These are phyloP conservation scores for Ascosphaera pollenicola DNA, from an alignment of 2,329 filamentous ascomycete species.

Conservation along the genomic window DNA sequence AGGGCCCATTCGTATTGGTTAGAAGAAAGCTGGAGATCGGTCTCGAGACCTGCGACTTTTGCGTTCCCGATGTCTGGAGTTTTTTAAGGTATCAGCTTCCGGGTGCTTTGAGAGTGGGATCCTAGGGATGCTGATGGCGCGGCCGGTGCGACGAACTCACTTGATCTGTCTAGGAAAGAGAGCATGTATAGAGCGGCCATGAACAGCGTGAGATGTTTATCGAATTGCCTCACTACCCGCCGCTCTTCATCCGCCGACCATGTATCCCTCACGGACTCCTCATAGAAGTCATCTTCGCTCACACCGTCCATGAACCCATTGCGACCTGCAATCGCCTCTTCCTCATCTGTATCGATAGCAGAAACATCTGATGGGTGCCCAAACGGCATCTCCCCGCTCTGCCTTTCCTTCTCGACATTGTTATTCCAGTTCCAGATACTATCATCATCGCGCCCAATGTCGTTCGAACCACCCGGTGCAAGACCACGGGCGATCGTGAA, in stretches of 20 bases:
- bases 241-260: slow-evolving; percentile 44
- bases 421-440: neutral
- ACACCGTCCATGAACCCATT: slow-evolving; percentile 3
- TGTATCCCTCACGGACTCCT: slow-evolving; percentile 11
- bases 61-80: slow-evolving; percentile 35
- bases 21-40: slow-evolving; percentile 31
- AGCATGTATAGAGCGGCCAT: slow-evolving; percentile 66
- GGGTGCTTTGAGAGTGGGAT: neutral
- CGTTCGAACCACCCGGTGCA: neutral
- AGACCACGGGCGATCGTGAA: neutral
- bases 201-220: slow-evolving; percentile 56
- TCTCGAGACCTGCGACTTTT: slow-evolving; percentile 34
- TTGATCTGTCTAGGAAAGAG: slow-evolving; percentile 68
- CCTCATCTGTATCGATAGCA: neutral
- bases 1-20: slow-evolving; percentile 39
- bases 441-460: neutral
- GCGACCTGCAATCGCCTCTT: neutral
- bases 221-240: slow-evolving; percentile 50
- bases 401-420: neutral
- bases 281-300: neutral
- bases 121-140: neutral
- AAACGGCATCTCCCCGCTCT: too few species aligned
- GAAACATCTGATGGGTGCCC: slow-evolving; percentile 1
- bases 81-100: neutral
- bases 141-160: slow-evolving; percentile 24